Percentiles rank a stretch among this genome's conserved stretches.
Evolutionary conservation across 441 rosid species (phyloP).

Genomic region (Adansonia rubrostipa): DNA sequence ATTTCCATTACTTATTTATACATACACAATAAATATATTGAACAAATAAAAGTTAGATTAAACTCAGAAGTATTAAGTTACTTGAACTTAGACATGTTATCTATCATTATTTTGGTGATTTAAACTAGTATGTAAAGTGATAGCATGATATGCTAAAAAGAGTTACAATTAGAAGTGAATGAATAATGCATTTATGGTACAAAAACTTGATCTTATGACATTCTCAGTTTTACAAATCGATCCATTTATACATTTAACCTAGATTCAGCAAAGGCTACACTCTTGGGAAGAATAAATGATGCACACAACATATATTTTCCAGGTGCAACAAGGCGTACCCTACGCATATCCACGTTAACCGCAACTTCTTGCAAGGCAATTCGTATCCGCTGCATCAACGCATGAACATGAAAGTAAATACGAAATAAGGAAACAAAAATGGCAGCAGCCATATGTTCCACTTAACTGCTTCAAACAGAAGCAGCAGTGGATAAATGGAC

Average conservation of each 20-base stretch:
- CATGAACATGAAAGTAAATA: slow-evolving; percentile 5
- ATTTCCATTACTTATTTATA: too few relatives aligned
- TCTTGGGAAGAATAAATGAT: slow-evolving; percentile 73
- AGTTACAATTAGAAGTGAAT: neutral
- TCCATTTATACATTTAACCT: slow-evolving; percentile 25
- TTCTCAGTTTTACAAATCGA: slow-evolving; percentile 22
- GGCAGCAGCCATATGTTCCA: neutral
- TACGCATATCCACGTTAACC: slow-evolving; percentile 71
- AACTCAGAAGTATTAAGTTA: too few relatives aligned
- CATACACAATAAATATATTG: too few relatives aligned
- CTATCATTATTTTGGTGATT: neutral
- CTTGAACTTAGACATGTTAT: too few relatives aligned
- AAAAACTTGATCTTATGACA: slow-evolving; percentile 20
- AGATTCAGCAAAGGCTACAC: slow-evolving; percentile 62
- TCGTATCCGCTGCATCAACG: slow-evolving; percentile 70
- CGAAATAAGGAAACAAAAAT: neutral
- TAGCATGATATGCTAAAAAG: neutral
- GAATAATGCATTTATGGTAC: slow-evolving; percentile 28
- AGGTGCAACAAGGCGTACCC: slow-evolving; percentile 82
- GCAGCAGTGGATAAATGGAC: neutral
- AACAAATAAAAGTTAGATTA: too few relatives aligned
- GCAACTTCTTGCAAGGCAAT: slow-evolving; percentile 72
- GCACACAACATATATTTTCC: slow-evolving; percentile 95
- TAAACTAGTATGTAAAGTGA: neutral
- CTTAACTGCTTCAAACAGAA: neutral